These are phyloP conservation scores for Colletotrichum ledebouriae DNA, from an alignment of 2,329 filamentous ascomycete genomes.

Conservation along the genomic window DNA sequence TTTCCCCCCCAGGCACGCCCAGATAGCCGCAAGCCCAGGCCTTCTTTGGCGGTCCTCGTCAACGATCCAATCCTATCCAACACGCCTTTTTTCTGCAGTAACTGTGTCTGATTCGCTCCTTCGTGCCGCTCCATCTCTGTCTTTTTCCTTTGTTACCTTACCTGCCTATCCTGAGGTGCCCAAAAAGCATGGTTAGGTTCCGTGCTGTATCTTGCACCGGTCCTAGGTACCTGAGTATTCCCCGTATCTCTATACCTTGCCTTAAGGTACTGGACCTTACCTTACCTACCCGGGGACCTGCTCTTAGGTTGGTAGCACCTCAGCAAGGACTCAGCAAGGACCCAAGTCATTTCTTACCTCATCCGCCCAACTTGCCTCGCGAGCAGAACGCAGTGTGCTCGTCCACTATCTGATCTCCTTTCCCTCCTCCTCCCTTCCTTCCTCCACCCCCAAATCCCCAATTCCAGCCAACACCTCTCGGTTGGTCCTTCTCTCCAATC, in stretches of 20 bases:
- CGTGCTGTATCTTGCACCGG: slow-evolving; percentile 13
- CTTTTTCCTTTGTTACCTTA: slow-evolving; percentile 12
- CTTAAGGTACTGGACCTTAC: no score
- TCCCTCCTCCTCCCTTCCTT: slow-evolving; percentile 13
- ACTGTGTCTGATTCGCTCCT: background rate
- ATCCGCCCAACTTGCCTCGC: slow-evolving; percentile 22
- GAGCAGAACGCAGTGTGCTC: background rate
- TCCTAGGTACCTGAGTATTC: no score
- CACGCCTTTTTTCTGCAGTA: slow-evolving; percentile 8
- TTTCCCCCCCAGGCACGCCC: slow-evolving; percentile 13
- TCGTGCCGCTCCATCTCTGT: slow-evolving; percentile 4
- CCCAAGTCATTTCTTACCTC: slow-evolving; percentile 33
- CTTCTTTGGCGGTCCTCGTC: slow-evolving; percentile 27
- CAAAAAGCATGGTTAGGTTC: background rate
- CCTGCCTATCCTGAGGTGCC: no score
- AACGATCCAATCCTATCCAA: background rate
- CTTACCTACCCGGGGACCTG: no score
- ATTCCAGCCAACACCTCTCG: slow-evolving; percentile 28
- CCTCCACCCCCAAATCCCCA: slow-evolving; percentile 36
- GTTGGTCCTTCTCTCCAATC: slow-evolving; percentile 32
- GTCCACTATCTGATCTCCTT: slow-evolving; percentile 35
- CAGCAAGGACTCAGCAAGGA: background rate
- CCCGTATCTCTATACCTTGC: background rate
- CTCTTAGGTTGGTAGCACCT: slow-evolving; percentile 2
- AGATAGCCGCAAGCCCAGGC: slow-evolving; percentile 38